phyloP scores from a whole-genome alignment of 1,284 basidiomycete species.

The Athelia sp. region DNA sequence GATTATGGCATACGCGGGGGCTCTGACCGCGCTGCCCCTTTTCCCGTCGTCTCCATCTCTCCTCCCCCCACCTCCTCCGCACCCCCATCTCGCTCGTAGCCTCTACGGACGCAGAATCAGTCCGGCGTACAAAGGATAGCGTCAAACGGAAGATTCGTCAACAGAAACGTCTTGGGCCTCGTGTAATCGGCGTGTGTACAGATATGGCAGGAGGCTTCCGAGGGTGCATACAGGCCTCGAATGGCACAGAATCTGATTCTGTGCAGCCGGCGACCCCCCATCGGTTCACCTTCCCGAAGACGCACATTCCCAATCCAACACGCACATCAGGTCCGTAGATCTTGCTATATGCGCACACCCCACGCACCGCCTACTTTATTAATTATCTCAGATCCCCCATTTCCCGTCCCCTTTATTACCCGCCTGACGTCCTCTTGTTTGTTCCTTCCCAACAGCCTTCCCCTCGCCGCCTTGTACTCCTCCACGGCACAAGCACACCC shows the following conservation, averaged over 20 bases:
- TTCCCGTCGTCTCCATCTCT: not conserved
- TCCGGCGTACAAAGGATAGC: not conserved
- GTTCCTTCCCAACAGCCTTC: not conserved
- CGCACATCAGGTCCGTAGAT: not conserved
- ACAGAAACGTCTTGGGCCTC: not conserved
- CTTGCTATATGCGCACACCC: no score
- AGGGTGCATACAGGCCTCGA: not conserved
- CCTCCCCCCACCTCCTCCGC: not conserved
- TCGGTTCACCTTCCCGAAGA: not conserved
- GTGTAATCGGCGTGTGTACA: not conserved
- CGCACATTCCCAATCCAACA: no score
- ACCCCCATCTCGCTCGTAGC: no score
- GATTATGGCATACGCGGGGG: no score
- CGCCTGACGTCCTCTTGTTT: no score
- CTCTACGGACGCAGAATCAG: no score
- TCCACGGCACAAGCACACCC: conserved; percentile 1
- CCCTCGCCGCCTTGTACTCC: not conserved
- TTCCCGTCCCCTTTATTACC: not conserved
- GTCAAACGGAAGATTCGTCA: no score
- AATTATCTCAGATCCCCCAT: no score
- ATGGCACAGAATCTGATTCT: not conserved
- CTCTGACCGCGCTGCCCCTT: no score
- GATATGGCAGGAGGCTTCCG: no score
- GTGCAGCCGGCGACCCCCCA: not conserved
- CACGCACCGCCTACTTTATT: no score